Percentiles rank a stretch among this genome's conserved stretches.
Evolutionary conservation across 345 rosid genomes (phyloP).

Genomic region (Ricinus communis): DNA sequence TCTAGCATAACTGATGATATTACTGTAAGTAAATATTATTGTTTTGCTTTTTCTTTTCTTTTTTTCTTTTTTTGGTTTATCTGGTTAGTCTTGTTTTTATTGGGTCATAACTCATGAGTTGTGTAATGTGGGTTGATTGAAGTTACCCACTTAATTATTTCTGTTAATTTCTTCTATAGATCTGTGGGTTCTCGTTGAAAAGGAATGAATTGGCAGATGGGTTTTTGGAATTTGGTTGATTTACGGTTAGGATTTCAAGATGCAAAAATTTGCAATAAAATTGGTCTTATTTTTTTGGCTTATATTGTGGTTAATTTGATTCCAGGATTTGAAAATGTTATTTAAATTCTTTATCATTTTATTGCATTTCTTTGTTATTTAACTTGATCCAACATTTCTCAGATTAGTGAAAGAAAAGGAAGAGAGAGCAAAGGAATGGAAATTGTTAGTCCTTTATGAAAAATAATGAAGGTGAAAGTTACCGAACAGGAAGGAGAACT

Average conservation of each 20-base stretch:
- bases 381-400: too few species aligned
- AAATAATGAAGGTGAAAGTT: neutral
- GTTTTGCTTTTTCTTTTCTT: neutral
- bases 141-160: slow-evolving; percentile 8
- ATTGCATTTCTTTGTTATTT: too few species aligned
- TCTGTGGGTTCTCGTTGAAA: slow-evolving; percentile 15
- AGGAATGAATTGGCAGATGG: slow-evolving; percentile 14
- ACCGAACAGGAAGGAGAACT: neutral
- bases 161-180: slow-evolving; percentile 18
- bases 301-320: neutral
- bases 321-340: neutral
- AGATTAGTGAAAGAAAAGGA: neutral
- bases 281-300: neutral
- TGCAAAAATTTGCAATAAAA: neutral
- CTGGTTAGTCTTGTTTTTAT: too few species aligned
- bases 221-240: neutral
- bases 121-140: slow-evolving; percentile 35
- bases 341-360: too few species aligned
- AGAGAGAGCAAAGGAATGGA: neutral
- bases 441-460: neutral
- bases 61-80: slow-evolving; percentile 9
- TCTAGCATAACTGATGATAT: slow-evolving; percentile 78
- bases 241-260: neutral
- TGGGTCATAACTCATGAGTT: too few species aligned
- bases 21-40: slow-evolving; percentile 43